Evolutionary conservation across 306 rosid species (phyloP).

Genomic region (Arachis hypogaea): DNA sequence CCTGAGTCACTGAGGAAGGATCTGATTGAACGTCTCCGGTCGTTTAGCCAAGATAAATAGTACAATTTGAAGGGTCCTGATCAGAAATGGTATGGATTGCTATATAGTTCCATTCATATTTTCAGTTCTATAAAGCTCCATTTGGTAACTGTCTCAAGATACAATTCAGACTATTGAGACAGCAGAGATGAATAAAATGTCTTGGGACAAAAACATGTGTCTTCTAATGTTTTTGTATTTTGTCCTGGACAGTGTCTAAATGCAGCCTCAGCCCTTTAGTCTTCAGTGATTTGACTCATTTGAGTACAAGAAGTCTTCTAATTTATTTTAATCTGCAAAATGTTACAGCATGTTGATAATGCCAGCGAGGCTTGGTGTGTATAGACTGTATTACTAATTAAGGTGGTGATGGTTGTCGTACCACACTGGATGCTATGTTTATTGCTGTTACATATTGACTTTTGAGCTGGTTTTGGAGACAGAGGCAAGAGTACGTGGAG

Average conservation of each 20-base stretch:
- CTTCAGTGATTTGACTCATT: neutral
- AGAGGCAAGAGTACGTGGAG: conserved; percentile 38
- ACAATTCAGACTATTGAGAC: too few species aligned
- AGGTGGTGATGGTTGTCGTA: conserved; percentile 40
- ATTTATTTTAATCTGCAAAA: conserved; percentile 19
- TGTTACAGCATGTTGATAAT: conserved; percentile 54
- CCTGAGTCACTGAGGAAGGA: conserved; percentile 70
- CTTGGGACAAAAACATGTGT: too few species aligned
- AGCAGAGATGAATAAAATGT: too few species aligned
- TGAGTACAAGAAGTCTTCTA: neutral
- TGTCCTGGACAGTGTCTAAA: too few species aligned
- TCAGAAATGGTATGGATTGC: conserved; percentile 44
- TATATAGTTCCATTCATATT: conserved; percentile 4
- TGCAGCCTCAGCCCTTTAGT: too few species aligned
- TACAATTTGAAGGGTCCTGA: conserved; percentile 41
- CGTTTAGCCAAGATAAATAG: conserved; percentile 65
- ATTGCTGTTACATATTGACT: conserved; percentile 48
- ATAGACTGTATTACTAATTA: conserved; percentile 49
- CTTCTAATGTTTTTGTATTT: too few species aligned
- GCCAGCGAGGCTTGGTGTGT: conserved; percentile 48
- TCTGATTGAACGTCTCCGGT: conserved; percentile 57
- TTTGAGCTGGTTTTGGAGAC: conserved; percentile 44
- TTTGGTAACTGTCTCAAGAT: neutral
- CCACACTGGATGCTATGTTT: conserved; percentile 36
- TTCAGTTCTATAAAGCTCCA: conserved; percentile 25